phyloP scores from a whole-genome alignment of 176 grass and related monocot species.

The Hyparrhenia diplandra region DNA sequence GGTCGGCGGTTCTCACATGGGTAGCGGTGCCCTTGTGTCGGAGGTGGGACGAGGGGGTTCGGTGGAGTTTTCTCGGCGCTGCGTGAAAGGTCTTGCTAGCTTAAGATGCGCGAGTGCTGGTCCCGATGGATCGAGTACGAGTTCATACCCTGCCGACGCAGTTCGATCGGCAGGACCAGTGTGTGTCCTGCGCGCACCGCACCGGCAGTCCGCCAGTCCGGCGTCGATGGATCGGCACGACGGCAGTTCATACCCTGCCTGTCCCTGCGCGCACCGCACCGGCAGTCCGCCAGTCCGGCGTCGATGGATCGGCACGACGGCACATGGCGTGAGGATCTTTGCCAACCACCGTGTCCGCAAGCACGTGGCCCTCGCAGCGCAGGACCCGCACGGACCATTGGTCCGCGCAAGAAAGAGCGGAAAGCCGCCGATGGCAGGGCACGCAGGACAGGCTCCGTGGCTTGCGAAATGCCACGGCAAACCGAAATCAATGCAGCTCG shows the following conservation, averaged over 20 bases:
- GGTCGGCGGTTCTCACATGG: too few relatives aligned
- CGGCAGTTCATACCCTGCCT: too few relatives aligned
- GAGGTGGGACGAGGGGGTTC: too few relatives aligned
- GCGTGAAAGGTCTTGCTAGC: too few relatives aligned
- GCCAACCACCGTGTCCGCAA: slow-evolving; percentile 22
- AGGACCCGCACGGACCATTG: slow-evolving; percentile 24
- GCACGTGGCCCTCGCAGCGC: slow-evolving; percentile 33
- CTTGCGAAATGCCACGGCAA: not conserved
- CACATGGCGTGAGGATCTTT: slow-evolving; percentile 39
- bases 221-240: not conserved
- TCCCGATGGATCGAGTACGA: too few relatives aligned
- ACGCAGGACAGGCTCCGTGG: not conserved
- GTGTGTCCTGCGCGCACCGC: not conserved
- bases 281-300: not conserved
- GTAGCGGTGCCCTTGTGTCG: too few relatives aligned
- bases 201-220: not conserved
- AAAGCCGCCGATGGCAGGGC: not conserved
- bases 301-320: not conserved
- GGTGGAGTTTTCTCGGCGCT: too few relatives aligned
- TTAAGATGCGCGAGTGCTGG: too few relatives aligned
- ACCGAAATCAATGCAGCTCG: not conserved
- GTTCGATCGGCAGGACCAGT: too few relatives aligned
- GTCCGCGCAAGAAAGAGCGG: not conserved
- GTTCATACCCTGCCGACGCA: too few relatives aligned
- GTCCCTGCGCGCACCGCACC: not conserved